Percentiles rank a stretch among this genome's conserved stretches.
phyloP scores from a whole-genome alignment of 2,329 filamentous ascomycete species.

The Stagonosporopsis cucurbitacearum region DNA sequence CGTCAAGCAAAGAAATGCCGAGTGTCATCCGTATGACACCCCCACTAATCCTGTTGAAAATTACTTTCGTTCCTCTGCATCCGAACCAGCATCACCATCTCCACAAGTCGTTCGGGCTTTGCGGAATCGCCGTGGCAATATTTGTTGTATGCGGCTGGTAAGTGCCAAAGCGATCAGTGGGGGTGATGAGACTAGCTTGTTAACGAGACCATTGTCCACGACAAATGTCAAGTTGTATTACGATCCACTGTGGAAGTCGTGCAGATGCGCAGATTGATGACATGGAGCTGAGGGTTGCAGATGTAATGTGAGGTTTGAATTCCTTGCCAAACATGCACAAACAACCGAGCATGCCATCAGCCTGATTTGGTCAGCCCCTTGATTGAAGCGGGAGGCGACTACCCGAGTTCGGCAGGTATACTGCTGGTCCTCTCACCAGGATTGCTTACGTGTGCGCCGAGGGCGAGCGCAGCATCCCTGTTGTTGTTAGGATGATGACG shows the following conservation, averaged over 20 bases:
- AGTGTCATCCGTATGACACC: conserved; percentile 39
- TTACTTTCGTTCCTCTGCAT: conserved; percentile 27
- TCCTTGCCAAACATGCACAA: conserved; percentile 16
- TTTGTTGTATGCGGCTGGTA: conserved; percentile 24
- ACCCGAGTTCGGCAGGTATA: conserved; percentile 11
- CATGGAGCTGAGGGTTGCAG: conserved; percentile 10
- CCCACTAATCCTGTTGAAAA: conserved; percentile 28
- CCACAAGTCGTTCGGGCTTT: conserved; percentile 30
- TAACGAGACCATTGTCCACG: conserved; percentile 21
- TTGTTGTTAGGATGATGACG: conserved; percentile 17
- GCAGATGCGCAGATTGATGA: conserved; percentile 12
- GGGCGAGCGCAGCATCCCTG: conserved; percentile 14
- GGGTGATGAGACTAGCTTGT: conserved; percentile 15
- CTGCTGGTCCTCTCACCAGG: conserved; percentile 12
- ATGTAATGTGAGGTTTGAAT: conserved; percentile 15
- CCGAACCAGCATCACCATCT: conserved; percentile 37
- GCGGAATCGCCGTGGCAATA: conserved; percentile 15
- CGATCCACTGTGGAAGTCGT: conserved; percentile 14
- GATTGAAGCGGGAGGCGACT: conserved; percentile 3
- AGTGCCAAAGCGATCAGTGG: conserved; percentile 11
- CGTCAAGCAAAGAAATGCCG: conserved; percentile 34
- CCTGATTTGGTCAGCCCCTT: conserved; percentile 20
- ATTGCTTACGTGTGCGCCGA: conserved; percentile 17
- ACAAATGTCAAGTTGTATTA: conserved; percentile 16
- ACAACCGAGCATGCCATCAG: conserved; percentile 20